These are phyloP conservation scores for Schizonepeta tenuifolia DNA, from an alignment of 257 asterid genomes.

Conservation along the genomic window DNA sequence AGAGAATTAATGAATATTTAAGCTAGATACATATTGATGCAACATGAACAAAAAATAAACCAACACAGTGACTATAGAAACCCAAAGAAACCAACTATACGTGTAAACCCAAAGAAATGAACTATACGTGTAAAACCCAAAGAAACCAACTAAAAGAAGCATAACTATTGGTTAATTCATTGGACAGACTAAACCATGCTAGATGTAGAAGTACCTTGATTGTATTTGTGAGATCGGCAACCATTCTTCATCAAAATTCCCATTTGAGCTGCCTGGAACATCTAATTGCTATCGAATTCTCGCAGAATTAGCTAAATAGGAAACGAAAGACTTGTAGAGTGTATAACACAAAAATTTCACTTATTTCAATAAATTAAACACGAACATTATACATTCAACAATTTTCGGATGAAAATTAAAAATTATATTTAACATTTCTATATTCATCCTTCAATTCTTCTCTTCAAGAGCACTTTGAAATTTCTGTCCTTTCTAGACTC, in stretches of 20 bases:
- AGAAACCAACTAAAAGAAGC: background rate
- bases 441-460: background rate
- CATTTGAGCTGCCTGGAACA: slow-evolving; percentile 48
- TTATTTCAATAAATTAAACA: background rate
- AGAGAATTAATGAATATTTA: background rate
- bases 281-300: slow-evolving; percentile 45
- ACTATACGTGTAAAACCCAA: too few relatives aligned
- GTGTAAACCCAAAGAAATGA: too few relatives aligned
- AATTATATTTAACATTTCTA: background rate
- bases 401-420: background rate
- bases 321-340: slow-evolving; percentile 1
- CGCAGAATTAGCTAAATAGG: slow-evolving; percentile 42
- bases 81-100: background rate
- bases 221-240: slow-evolving; percentile 70
- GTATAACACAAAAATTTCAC: background rate
- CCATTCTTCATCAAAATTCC: slow-evolving; percentile 78
- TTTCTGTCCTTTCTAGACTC: background rate
- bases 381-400: background rate
- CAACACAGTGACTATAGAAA: too few relatives aligned
- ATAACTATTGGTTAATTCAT: background rate
- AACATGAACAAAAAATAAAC: background rate
- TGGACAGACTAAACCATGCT: background rate
- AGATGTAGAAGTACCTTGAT: slow-evolving; percentile 55
- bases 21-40: background rate
- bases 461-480: background rate